phyloP scores from a whole-genome alignment of 2,329 filamentous ascomycete species.

The Pyrenophora graminea region DNA sequence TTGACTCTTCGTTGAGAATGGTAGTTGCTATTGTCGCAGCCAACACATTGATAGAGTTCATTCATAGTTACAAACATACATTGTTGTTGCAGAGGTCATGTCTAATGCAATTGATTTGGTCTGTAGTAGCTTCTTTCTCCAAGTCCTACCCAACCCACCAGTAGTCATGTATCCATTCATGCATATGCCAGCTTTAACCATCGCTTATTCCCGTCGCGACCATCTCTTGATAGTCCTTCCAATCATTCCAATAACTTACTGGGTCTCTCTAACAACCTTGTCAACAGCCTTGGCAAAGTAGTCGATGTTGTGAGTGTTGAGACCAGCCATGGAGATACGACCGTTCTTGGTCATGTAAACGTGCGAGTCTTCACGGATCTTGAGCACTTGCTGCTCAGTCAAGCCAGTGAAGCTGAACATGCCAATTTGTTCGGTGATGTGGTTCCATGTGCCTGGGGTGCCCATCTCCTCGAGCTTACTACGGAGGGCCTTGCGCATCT shows the following conservation, averaged over 20 bases:
- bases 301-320: conserved; percentile 89
- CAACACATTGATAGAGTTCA: too few relatives aligned
- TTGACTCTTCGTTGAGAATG: too few relatives aligned
- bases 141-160: neutral
- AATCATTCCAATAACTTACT: conserved; percentile 24
- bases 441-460: conserved; percentile 91
- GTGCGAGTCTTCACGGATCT: conserved; percentile 71
- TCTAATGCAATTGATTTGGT: neutral
- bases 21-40: too few relatives aligned
- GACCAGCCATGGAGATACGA: conserved; percentile 96
- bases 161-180: neutral
- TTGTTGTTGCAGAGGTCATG: neutral
- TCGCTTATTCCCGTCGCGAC: neutral
- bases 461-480: conserved; percentile 79
- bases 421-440: conserved; percentile 98
- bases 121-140: neutral
- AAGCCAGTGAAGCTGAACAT: conserved; percentile 97
- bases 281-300: conserved; percentile 91
- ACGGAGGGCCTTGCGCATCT: conserved; percentile 81
- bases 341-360: conserved; percentile 98
- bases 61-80: too few relatives aligned
- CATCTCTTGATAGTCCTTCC: neutral
- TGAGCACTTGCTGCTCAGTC: conserved; percentile 71
- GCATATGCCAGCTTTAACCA: neutral
- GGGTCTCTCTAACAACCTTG: conserved; percentile 70